Base-by-base conservation (phyloP, 2,329 filamentous ascomycete genomes). In the Akanthomyces muscarius region DNA sequence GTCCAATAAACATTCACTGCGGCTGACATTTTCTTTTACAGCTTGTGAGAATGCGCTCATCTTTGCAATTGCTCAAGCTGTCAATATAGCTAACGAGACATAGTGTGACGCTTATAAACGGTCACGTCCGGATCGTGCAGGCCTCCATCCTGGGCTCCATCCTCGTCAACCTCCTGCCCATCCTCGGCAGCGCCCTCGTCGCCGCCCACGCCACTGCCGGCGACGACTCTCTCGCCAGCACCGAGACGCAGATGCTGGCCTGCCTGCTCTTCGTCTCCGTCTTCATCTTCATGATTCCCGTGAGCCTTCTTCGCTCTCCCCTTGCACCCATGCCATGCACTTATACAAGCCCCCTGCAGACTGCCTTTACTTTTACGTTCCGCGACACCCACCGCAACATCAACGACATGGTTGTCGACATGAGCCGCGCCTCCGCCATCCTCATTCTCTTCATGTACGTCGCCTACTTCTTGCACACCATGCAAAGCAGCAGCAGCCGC, bases 401-500 rank as follows among this genome's bases (percentile, higher is more conserved):
- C 5, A 83, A 89, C 63, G 74, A 71, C 2, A 81, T 85, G 50
- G 89, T 89, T 0, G 74, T 94, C 50, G 83, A 89, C 70, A 87
- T 94, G 70, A 92, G 89, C 72, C 86, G 90, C 57, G 89, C 89
- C 61, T 92, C 90, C 1, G 90, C 89, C 69, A 82, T 94, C 48
- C 86, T 93, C 50, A 81, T 93, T 1, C 78, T 94, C 1, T 72
- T 90, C 33, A 86, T 91, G 18, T 94, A 94, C 71, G 82, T 80
- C 23, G 82, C 87, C 59, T 94, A 93, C 68, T 84, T 94, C 5
- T 77, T 88, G 66, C 92, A 93, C 74, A 90, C 93, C 74, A 82
- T 94, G 56, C 89, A 87, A 68, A 86, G 89, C 1, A 89, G 89
- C 1, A 89, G n/a, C 44, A 44, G 16, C 38, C 25, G 90, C 70